These are phyloP conservation scores for Leptodermis oblonga DNA, from an alignment of 257 asterid species.

Conservation along the genomic window DNA sequence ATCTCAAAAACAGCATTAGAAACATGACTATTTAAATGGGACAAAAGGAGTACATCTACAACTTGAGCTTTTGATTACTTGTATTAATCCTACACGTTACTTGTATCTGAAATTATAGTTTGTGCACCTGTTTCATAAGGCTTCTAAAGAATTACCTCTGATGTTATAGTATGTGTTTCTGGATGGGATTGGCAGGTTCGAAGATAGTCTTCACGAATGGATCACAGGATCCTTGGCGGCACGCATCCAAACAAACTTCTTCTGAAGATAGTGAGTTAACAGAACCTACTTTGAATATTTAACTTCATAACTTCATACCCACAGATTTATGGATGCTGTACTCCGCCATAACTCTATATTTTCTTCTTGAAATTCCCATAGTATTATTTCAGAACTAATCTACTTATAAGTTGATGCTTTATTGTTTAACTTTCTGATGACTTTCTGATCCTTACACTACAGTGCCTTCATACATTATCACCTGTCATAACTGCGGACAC, in stretches of 20 bases:
- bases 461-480: constrained; percentile 87
- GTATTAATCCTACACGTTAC: neutral
- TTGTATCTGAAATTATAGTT: neutral
- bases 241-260: constrained; percentile 86
- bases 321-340: neutral
- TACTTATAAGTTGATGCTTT: neutral
- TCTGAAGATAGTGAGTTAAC: constrained; percentile 66
- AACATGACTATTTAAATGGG: too few species aligned
- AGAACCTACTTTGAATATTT: neutral
- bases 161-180: neutral
- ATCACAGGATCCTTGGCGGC: constrained; percentile 99
- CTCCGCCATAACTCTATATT: neutral
- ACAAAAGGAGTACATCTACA: too few species aligned
- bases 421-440: constrained; percentile 13
- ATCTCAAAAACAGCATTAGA: too few species aligned
- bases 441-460: constrained; percentile 25
- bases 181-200: constrained; percentile 54
- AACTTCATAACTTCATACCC: neutral
- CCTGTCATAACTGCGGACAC: constrained; percentile 94
- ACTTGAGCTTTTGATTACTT: neutral
- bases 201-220: constrained; percentile 88
- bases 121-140: neutral
- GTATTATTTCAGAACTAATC: neutral
- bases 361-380: neutral
- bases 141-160: neutral